These are phyloP conservation scores for Barnettozyma salicaria DNA, from an alignment of 805 yeast genomes.

Conservation along the genomic window DNA sequence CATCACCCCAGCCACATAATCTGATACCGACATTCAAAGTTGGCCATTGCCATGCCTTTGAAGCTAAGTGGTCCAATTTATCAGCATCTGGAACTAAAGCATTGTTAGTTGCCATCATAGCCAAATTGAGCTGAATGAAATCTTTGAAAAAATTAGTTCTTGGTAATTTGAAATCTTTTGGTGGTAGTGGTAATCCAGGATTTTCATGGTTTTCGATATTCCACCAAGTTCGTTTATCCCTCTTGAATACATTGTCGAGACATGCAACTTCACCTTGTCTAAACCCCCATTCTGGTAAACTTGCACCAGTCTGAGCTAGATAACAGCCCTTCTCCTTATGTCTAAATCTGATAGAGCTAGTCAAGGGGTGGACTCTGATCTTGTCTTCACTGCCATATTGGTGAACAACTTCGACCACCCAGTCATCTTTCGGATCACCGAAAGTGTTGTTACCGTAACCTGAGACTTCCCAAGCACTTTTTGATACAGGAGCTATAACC, in stretches of 20 bases:
- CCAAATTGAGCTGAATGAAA: slow-evolving; percentile 67
- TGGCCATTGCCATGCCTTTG: slow-evolving; percentile 88
- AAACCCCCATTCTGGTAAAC: slow-evolving; percentile 96
- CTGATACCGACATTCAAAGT: slow-evolving; percentile 69
- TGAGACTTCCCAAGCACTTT: slow-evolving; percentile 69
- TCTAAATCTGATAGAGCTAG: slow-evolving; percentile 74
- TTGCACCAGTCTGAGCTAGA: slow-evolving; percentile 72
- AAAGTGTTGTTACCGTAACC: slow-evolving; percentile 60
- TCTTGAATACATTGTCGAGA: slow-evolving; percentile 52
- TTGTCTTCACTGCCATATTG: slow-evolving; percentile 52
- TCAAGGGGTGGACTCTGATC: slow-evolving; percentile 62
- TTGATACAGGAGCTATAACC: slow-evolving; percentile 68
- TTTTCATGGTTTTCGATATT: slow-evolving; percentile 69
- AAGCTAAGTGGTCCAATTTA: slow-evolving; percentile 64
- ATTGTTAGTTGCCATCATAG: slow-evolving; percentile 84
- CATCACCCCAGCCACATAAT: slow-evolving; percentile 65
- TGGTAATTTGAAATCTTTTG: slow-evolving; percentile 60
- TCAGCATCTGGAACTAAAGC: slow-evolving; percentile 76
- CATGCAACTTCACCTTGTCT: slow-evolving; percentile 95
- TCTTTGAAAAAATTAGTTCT: slow-evolving; percentile 72
- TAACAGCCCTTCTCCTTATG: slow-evolving; percentile 72
- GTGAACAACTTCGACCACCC: slow-evolving; percentile 66
- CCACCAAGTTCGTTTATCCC: slow-evolving; percentile 89
- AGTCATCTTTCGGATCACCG: slow-evolving; percentile 73
- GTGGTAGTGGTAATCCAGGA: slow-evolving; percentile 50